Base-by-base conservation (phyloP, 805 yeast species). In the Candida golubevii region DNA sequence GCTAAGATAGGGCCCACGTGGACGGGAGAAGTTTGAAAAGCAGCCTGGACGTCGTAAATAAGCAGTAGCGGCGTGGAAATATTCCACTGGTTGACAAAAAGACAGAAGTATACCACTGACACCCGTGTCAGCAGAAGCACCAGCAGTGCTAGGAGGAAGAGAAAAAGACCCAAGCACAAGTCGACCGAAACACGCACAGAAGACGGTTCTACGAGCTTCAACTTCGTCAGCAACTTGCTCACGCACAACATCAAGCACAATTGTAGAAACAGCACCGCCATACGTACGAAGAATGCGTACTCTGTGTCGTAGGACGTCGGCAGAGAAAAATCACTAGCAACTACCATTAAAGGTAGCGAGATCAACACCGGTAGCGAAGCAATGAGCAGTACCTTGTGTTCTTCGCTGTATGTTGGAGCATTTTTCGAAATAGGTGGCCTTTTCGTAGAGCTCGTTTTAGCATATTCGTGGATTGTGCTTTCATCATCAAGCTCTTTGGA, bases 291-390 rank as follows among this genome's bases (percentile, higher is more conserved):
- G n/a, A 33, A 27, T 26, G 42, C 41, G 35, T 36, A 18, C 13
- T 35, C 28, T 3, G 42, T 27, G 51, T 30, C 40, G 9, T 30
- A 18, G 13, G 37, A 31, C 4, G 37, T 18, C 33, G 44, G 41
- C 31, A 45, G 41, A 7, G 64, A 50, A 15, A 66, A 38, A 18
- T 50, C 47, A 36, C 55, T 53, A 35, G 68, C 56, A 33, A 66
- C 42, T 26, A 65, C 54, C 38, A 63, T 44, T 34, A 64, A 51
- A 9, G 70, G 67, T 28, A 65, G 54, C 6, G 71, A 61, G 37
- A 62, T 58, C 27, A 67, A 50, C 26, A 64, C 60, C 1, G 72
- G 72, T 29, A 67, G 50, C 4, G 69, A 57, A n/a, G 59, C 35
- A n/a, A 42, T 8, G 40, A 42, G 41, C 37, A 33, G 53, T 15